These are phyloP conservation scores for Rhizodiscina lignyota DNA, from an alignment of 495 filamentous ascomycete species.

Conservation along the genomic window DNA sequence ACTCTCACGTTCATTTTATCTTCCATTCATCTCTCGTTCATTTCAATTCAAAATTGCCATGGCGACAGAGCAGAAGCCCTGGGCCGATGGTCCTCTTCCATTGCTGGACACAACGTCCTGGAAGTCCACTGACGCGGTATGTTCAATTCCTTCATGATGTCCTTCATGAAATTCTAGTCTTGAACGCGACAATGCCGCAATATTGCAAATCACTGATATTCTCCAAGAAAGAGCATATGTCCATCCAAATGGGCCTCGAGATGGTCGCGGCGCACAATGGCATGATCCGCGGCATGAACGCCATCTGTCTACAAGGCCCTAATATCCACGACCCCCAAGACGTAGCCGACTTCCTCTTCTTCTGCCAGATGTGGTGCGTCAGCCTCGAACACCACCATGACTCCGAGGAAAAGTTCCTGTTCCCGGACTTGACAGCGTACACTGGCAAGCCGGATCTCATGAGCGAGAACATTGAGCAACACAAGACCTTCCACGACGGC, in stretches of 20 bases:
- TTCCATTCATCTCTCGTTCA: too few species aligned
- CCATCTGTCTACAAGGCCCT: constrained; percentile 7
- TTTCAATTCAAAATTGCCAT: too few species aligned
- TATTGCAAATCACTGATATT: not conserved
- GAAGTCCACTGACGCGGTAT: not conserved
- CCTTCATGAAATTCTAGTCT: too few species aligned
- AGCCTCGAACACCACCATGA: constrained; percentile 7
- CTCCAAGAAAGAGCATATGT: not conserved
- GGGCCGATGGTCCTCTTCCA: not conserved
- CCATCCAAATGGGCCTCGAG: constrained; percentile 3
- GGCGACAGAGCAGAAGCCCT: too few species aligned
- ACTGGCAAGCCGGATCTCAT: constrained; percentile 2
- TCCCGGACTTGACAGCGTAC: constrained; percentile 5
- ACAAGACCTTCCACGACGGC: constrained; percentile 4
- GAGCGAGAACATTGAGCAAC: constrained; percentile 2
- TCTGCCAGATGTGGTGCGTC: constrained; percentile 1
- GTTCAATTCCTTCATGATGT: not conserved
- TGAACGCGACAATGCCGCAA: too few species aligned
- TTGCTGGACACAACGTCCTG: not conserved
- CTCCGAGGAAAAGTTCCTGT: constrained; percentile 6
- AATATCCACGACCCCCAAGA: not conserved
- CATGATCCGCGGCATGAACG: constrained; percentile 9
- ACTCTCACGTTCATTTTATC: too few species aligned
- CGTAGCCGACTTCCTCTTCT: constrained; percentile 4
- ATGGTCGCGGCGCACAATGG: constrained; percentile 7